Conservation (phyloP, 768 basidiomycete genomes). For the Rhodosporidiobolus sp. region DNA sequence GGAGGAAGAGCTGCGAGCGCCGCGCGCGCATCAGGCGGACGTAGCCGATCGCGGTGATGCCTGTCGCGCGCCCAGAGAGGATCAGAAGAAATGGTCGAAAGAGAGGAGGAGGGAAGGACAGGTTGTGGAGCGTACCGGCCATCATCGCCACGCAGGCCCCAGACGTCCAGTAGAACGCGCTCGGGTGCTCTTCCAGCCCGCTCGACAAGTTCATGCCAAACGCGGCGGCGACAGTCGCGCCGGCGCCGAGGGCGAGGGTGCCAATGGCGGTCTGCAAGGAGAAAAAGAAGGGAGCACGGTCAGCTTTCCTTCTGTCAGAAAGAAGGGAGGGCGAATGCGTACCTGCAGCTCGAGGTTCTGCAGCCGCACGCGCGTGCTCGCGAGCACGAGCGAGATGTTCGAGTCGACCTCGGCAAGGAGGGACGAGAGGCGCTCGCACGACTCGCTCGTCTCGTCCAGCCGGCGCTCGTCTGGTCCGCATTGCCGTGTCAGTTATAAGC, state of each 20-base stretch:
- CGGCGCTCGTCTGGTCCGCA: slow-evolving; percentile 39
- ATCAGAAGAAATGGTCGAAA: background rate
- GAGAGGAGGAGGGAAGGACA: background rate
- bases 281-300: background rate
- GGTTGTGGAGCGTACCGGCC: slow-evolving; percentile 6
- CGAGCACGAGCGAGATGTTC: slow-evolving; percentile 32
- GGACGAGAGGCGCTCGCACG: slow-evolving; percentile 14
- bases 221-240: slow-evolving; percentile 25
- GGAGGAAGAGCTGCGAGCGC: slow-evolving; percentile 33
- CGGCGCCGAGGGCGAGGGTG: slow-evolving; percentile 30
- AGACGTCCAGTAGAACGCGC: slow-evolving; percentile 19
- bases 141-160: background rate
- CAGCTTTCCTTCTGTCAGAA: background rate
- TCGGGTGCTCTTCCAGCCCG: slow-evolving; percentile 25
- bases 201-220: slow-evolving; percentile 37
- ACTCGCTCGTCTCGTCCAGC: slow-evolving; percentile 33
- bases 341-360: slow-evolving; percentile 38
- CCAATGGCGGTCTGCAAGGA: slow-evolving; percentile 32
- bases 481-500: too few relatives aligned
- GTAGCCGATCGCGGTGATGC: slow-evolving; percentile 30
- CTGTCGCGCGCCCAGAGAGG: background rate
- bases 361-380: slow-evolving; percentile 17
- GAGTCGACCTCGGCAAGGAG: slow-evolving; percentile 32
- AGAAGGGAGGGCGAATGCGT: background rate
- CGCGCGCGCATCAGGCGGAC: slow-evolving; percentile 26